These are phyloP conservation scores for Penicillium sp. DNA, from an alignment of 2,329 filamentous ascomycete species.

Conservation along the genomic window DNA sequence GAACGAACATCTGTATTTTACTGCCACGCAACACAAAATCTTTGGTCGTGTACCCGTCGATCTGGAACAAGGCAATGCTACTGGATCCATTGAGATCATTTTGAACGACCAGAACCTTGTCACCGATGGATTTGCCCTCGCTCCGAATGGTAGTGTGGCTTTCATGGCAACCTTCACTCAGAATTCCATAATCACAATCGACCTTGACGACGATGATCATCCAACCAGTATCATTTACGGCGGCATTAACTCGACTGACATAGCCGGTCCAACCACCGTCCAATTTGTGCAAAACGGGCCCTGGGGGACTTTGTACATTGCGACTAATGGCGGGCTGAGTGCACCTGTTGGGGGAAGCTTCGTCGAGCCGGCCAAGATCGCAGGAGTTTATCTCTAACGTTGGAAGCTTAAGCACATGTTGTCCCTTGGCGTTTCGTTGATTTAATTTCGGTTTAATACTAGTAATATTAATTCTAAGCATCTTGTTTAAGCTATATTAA, in stretches of 20 bases:
- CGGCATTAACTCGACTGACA: constrained; percentile 11
- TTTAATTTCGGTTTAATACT: neutral
- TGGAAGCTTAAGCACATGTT: neutral
- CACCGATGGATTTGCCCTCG: constrained; percentile 19
- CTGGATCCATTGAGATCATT: constrained; percentile 17
- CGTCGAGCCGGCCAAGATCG: constrained; percentile 14
- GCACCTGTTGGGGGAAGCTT: constrained; percentile 14
- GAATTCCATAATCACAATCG: constrained; percentile 15
- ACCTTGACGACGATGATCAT: constrained; percentile 10
- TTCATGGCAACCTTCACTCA: constrained; percentile 18
- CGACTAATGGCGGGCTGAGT: constrained; percentile 15
- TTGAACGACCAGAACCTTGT: constrained; percentile 10
- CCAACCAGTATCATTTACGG: constrained; percentile 6
- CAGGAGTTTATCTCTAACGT: constrained; percentile 1
- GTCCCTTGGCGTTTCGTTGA: neutral
- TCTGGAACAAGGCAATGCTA: constrained; percentile 14
- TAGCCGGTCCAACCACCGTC: constrained; percentile 18
- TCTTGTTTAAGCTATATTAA: neutral
- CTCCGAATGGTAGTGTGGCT: constrained; percentile 12
- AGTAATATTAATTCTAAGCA: neutral
- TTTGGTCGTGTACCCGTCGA: constrained; percentile 20
- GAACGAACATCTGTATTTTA: constrained; percentile 18
- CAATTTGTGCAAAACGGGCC: constrained; percentile 15
- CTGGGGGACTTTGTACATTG: constrained; percentile 15
- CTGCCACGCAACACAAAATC: constrained; percentile 15